These are phyloP conservation scores for Clavispora vitiphila DNA, from an alignment of 805 yeast species.

Conservation along the genomic window DNA sequence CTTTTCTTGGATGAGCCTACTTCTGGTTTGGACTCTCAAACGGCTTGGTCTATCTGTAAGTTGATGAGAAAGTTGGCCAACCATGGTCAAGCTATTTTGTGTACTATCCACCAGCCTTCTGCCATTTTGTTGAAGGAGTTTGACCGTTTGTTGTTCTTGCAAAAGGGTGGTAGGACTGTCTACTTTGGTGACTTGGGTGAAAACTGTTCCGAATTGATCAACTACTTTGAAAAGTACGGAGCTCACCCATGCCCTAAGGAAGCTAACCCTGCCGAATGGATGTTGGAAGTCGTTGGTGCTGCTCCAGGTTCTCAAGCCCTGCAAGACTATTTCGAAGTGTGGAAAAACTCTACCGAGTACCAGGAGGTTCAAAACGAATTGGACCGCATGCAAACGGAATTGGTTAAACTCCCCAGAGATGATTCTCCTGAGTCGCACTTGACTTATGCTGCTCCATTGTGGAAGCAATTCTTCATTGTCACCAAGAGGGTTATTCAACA, in stretches of 20 bases:
- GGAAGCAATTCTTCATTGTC: conserved; percentile 13
- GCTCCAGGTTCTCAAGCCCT: conserved; percentile 74
- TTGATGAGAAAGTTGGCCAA: conserved; percentile 62
- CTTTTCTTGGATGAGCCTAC: conserved; percentile 70
- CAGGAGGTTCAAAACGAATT: conserved; percentile 55
- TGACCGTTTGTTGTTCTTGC: conserved; percentile 61
- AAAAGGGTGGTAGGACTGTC: conserved; percentile 74
- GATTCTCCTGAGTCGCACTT: conserved; percentile 19
- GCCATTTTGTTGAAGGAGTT: conserved; percentile 64
- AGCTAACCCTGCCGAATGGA: conserved; percentile 48
- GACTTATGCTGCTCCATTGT: conserved; percentile 14
- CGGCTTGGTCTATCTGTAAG: conserved; percentile 65
- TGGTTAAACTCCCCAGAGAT: conserved; percentile 19
- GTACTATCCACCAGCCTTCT: conserved; percentile 78
- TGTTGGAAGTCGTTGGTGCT: conserved; percentile 81
- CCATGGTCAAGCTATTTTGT: conserved; percentile 70
- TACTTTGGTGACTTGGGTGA: conserved; percentile 79
- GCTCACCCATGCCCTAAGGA: conserved; percentile 53
- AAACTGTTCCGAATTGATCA: conserved; percentile 51
- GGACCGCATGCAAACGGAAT: conserved; percentile 58
- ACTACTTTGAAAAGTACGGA: conserved; percentile 68
- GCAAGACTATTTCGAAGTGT: conserved; percentile 70
- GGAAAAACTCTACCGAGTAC: conserved; percentile 68
- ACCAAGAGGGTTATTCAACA: conserved; percentile 30
- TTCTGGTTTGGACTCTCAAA: conserved; percentile 68